A percentile compares a stretch with the other conserved stretches of the same genome.
Evolutionary conservation across 164 flowering plant genomes (phyloP).

Genomic region (Liquidambar formosana): DNA sequence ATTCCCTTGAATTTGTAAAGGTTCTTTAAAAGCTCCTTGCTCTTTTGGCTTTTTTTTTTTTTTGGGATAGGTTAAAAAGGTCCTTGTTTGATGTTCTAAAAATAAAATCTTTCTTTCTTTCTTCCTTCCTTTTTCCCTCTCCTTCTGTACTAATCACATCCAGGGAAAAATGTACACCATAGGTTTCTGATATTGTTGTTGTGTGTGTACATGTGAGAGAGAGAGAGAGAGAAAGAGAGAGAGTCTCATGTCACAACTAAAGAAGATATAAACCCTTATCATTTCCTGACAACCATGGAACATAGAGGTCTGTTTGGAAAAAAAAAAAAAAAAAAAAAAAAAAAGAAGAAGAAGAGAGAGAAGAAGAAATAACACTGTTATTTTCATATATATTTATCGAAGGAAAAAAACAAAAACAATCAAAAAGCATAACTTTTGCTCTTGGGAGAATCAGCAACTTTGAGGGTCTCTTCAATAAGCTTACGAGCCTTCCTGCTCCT

Average conservation of each 20-base stretch:
- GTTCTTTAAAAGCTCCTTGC: too few species aligned
- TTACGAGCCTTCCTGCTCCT: constrained; percentile 72
- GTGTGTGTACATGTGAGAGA: too few species aligned
- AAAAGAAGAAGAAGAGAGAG: not conserved
- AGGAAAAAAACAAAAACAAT: constrained; percentile 1
- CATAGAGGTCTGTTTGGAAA: too few species aligned
- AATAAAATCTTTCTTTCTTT: too few species aligned
- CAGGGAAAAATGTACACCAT: not conserved
- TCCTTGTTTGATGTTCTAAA: too few species aligned
- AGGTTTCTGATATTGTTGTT: not conserved
- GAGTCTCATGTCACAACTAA: not conserved
- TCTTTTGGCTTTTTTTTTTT: too few species aligned
- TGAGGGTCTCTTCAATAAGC: constrained; percentile 64
- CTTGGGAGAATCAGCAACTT: constrained; percentile 69
- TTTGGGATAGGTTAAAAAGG: too few species aligned
- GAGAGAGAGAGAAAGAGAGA: not conserved
- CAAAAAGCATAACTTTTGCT: constrained; percentile 46
- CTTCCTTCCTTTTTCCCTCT: too few species aligned
- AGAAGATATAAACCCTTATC: too few species aligned
- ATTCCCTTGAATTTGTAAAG: too few species aligned
- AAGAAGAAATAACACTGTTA: not conserved
- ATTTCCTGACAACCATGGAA: too few species aligned
- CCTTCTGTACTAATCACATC: too few species aligned
- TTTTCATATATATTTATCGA: not conserved
- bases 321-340: not conserved